A percentile compares a stretch with the other conserved stretches of the same genome.
These are phyloP conservation scores for Pythium graminicola DNA, from an alignment of 352 stramenopile genomes.

Conservation along the genomic window DNA sequence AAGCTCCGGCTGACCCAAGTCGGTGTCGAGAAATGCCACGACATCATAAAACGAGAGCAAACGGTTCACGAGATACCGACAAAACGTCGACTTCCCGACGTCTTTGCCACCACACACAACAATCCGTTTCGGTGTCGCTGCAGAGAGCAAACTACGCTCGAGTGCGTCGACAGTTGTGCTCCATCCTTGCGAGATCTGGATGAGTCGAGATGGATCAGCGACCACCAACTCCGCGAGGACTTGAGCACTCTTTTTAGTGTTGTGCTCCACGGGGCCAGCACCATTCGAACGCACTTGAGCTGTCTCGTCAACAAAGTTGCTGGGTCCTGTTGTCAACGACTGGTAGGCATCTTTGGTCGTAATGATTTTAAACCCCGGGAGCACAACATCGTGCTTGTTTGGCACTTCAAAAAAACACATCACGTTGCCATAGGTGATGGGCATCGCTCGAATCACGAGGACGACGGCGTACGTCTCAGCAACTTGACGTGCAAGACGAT, in stretches of 20 bases:
- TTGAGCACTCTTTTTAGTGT: constrained; percentile 34
- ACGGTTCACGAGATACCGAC: constrained; percentile 91
- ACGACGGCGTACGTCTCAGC: constrained; percentile 59
- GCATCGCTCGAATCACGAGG: constrained; percentile 60
- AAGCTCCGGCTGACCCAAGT: constrained; percentile 94
- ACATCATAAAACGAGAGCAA: constrained; percentile 62
- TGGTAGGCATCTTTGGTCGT: constrained; percentile 36
- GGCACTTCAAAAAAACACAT: constrained; percentile 67
- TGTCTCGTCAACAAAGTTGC: neutral
- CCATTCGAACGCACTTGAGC: neutral
- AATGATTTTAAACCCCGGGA: constrained; percentile 82
- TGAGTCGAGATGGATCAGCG: constrained; percentile 49
- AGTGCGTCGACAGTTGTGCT: constrained; percentile 37
- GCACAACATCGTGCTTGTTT: constrained; percentile 27
- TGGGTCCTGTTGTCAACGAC: neutral
- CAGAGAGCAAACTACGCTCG: constrained; percentile 28
- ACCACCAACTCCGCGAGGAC: constrained; percentile 51
- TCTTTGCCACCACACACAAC: constrained; percentile 93
- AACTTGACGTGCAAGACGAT: constrained; percentile 57
- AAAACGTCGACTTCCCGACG: constrained; percentile 95
- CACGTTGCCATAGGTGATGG: constrained; percentile 62
- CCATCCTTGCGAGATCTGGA: constrained; percentile 64
- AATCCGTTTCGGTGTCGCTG: constrained; percentile 37
- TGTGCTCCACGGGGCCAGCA: neutral
- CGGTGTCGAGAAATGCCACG: constrained; percentile 93